These are phyloP conservation scores for Recurvomyces mirabilis DNA, from an alignment of 495 filamentous ascomycete genomes.

Conservation along the genomic window DNA sequence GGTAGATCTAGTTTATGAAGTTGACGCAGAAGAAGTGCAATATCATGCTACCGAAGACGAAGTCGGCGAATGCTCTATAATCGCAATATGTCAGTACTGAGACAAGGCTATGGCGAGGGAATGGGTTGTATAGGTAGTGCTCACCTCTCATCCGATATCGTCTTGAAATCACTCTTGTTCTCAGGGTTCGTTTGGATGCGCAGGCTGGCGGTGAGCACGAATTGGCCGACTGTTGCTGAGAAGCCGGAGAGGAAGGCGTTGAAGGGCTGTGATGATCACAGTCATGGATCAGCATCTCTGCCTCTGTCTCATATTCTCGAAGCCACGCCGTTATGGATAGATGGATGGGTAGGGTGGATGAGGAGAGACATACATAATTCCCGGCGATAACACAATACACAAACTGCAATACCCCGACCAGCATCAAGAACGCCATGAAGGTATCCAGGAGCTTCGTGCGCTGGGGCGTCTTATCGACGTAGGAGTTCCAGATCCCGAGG, in stretches of 20 bases:
- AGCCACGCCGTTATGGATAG: too few relatives aligned
- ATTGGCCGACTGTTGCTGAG: slow-evolving; percentile 89
- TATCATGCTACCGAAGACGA: slow-evolving; percentile 84
- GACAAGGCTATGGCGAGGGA: background rate
- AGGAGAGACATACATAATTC: slow-evolving; percentile 64
- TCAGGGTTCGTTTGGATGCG: slow-evolving; percentile 82
- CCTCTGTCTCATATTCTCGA: background rate
- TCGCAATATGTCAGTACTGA: background rate
- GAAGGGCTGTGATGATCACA: slow-evolving; percentile 56
- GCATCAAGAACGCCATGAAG: slow-evolving; percentile 83
- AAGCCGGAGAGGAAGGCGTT: slow-evolving; percentile 97
- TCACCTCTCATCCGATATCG: slow-evolving; percentile 60
- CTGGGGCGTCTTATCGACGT: slow-evolving; percentile 68
- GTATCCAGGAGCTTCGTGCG: slow-evolving; percentile 83
- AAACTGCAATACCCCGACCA: slow-evolving; percentile 82
- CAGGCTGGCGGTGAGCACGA: slow-evolving; percentile 82
- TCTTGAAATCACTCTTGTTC: slow-evolving; percentile 58
- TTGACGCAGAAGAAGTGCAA: slow-evolving; percentile 99
- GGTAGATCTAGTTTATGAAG: slow-evolving; percentile 72
- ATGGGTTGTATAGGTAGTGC: slow-evolving; percentile 4
- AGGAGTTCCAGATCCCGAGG: slow-evolving; percentile 56
- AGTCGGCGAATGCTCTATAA: slow-evolving; percentile 88
- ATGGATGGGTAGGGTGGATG: too few relatives aligned
- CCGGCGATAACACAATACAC: slow-evolving; percentile 83
- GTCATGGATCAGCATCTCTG: background rate